Percentiles rank a stretch among this genome's conserved stretches.
Conservation (phyloP, 768 basidiomycete species). For the Amanita pallidorosea region DNA sequence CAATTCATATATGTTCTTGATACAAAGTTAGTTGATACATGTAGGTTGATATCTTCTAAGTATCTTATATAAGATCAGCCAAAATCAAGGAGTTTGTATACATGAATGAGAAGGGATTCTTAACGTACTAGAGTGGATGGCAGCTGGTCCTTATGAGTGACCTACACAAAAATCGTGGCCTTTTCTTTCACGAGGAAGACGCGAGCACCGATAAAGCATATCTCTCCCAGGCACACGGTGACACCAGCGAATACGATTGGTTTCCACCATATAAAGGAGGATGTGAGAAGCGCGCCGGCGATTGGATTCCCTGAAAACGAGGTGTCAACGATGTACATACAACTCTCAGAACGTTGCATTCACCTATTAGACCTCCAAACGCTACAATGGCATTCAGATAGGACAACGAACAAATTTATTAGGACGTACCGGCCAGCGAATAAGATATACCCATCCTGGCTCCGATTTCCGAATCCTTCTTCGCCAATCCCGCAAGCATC, state of each 20-base stretch:
- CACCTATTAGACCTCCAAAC: constrained; percentile 30
- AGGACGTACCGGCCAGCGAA: constrained; percentile 29
- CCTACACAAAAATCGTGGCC: not conserved
- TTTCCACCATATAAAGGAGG: constrained; percentile 46
- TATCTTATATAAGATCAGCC: too few species aligned
- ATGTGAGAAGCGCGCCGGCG: constrained; percentile 42
- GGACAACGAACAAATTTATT: not conserved
- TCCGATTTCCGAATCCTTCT: constrained; percentile 41
- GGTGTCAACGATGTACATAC: not conserved
- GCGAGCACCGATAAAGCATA: not conserved
- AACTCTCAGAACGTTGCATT: not conserved
- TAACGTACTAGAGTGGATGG: too few species aligned
- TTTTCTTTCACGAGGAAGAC: not conserved
- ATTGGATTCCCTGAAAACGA: constrained; percentile 39
- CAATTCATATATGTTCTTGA: too few species aligned
- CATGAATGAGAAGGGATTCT: too few species aligned
- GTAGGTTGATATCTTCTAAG: too few species aligned
- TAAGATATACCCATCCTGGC: constrained; percentile 42
- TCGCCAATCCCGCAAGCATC: constrained; percentile 31
- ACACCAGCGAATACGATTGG: constrained; percentile 43
- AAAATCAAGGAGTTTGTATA: too few species aligned
- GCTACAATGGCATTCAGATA: constrained; percentile 15
- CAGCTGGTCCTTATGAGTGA: not conserved
- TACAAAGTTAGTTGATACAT: too few species aligned
- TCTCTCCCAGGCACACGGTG: constrained; percentile 19